Evolutionary conservation across 805 yeast genomes (phyloP), one percentile per base, ranked within the genome.

Genomic region (Candida coquimbonensis): DNA sequence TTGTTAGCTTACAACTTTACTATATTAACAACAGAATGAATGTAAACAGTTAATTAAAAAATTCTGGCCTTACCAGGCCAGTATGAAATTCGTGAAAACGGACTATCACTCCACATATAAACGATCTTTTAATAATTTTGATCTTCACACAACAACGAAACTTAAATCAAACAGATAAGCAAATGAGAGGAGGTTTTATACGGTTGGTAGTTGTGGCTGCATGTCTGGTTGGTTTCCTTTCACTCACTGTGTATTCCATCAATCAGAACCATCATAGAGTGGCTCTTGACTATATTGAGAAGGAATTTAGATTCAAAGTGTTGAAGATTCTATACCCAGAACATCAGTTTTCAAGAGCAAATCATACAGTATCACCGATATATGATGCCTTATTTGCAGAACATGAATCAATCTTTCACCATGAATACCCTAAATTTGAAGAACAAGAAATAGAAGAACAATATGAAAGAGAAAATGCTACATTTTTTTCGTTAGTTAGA

Each of bases 401-500:
- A 4, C 14, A 17, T 8, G 7, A n/a, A 8, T n/a, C 34, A 11
- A 1, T n/a, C 6, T 26, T n/a, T 7, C 11, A 24, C 3, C 32
- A 13, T 7, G 33, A 36, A 12, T 35, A 44, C 24, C 32, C 25
- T 2, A 34, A 36, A 12, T 39, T 16, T 19, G 9, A 25, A n/a
- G 42, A 38, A 12, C 39, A 21, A 14, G 13, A 9, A 11, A 29
- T 19, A 6, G 36, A 21, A 4, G 21, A 25, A 13, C 21, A 27
- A 17, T 44, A 44, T 32, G 5, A 38, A 33, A n/a, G 50, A 26
- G 80, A 70, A 51, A 81, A 75, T 50, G 91, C 88, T 4, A 77
- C 87, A 0, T 72, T 86, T 54, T 75, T 83, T 53, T 78, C 87
- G 3, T 67, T 87, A 33, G 87, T 87, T 38, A 72, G 89, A 53